These are phyloP conservation scores for Pseudogymnoascus sp. DNA, from an alignment of 2,329 filamentous ascomycete genomes.

Conservation along the genomic window DNA sequence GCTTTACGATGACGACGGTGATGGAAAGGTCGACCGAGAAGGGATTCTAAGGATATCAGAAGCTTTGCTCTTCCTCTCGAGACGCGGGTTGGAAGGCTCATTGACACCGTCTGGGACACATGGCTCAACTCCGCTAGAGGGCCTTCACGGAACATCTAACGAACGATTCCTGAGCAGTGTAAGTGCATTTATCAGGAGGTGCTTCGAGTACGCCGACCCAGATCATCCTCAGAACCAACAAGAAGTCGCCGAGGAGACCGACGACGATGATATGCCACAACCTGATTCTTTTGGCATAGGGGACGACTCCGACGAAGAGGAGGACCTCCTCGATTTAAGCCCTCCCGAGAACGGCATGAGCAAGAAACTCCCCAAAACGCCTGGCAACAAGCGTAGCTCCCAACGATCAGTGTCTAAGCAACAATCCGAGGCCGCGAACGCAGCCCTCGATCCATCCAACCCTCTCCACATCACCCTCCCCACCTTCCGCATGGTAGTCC, in stretches of 20 bases:
- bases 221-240: conserved; percentile 63
- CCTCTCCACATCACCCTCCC: conserved; percentile 93
- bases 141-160: conserved; percentile 58
- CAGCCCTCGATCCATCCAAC: conserved; percentile 84
- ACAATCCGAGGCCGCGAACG: conserved; percentile 73
- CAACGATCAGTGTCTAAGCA: conserved; percentile 51
- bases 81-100: conserved; percentile 74
- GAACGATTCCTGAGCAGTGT: conserved; percentile 90
- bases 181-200: conserved; percentile 89
- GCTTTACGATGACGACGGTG: conserved; percentile 86
- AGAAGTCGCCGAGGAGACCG: conserved; percentile 26
- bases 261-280: conserved; percentile 32
- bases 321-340: conserved; percentile 56
- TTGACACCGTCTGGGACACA: conserved; percentile 36
- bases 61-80: conserved; percentile 83
- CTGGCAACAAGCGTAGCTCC: conserved; percentile 25
- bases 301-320: conserved; percentile 58
- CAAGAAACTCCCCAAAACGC: conserved; percentile 24
- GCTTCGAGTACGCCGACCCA: conserved; percentile 96
- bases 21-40: conserved; percentile 89
- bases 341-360: conserved; percentile 36
- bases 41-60: conserved; percentile 94
- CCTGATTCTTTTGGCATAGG: conserved; percentile 67
- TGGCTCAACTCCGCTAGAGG: conserved; percentile 19
- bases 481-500: conserved; percentile 96